Base-by-base conservation (phyloP, 768 basidiomycete genomes). In the Lactifluus hygrophoroides region DNA sequence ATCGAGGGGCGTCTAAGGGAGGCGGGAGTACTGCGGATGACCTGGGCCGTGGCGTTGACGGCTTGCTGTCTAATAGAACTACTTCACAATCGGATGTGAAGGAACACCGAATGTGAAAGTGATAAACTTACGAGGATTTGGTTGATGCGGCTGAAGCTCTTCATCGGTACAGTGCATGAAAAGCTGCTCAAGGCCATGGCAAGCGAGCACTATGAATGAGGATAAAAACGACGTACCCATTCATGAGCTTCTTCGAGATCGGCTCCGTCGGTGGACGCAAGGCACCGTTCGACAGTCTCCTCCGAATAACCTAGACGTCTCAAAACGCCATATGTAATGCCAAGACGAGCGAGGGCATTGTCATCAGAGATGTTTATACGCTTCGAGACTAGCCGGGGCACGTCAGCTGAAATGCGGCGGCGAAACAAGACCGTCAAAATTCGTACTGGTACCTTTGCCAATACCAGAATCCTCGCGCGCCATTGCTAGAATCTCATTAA, bases 201-300 rank as follows among this genome's bases (percentile, higher is more conserved):
- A 25, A 23, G 8, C n/a, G 32, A 16, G 19, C 51, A 4, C 3
- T 14, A 7, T 35, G 32, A 49, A 46, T 25, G 19, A 5, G 38
- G 37, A 25, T 50, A 50, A 27, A 51, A 27, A 19, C 34, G 19
- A 69, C 82, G 56, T 63, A 95, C 92, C 95, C 95, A 97, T 67
- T 94, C 87, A 53, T 88, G 79, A 10, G 90, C 92, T 51, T 92
- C 88, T 16, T 97, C 94, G n/a, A 92, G 73, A 25, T 90, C 89
- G 32, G 86, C 72, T 13, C 85, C 80, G 27, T 74, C 70, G 27
- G 91, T 81, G 6, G 77, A 70, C 51, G 74, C 71, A 45, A 98
- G 70, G 68, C 92, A 96, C 64, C 87, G 78, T 49, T 81, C 76
- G 6, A 92, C 85, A 52, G 80, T 74, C 11, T 76, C 77, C 65